Base-by-base conservation (phyloP, 2,329 filamentous ascomycete genomes). In the Nemania bipapillata region DNA sequence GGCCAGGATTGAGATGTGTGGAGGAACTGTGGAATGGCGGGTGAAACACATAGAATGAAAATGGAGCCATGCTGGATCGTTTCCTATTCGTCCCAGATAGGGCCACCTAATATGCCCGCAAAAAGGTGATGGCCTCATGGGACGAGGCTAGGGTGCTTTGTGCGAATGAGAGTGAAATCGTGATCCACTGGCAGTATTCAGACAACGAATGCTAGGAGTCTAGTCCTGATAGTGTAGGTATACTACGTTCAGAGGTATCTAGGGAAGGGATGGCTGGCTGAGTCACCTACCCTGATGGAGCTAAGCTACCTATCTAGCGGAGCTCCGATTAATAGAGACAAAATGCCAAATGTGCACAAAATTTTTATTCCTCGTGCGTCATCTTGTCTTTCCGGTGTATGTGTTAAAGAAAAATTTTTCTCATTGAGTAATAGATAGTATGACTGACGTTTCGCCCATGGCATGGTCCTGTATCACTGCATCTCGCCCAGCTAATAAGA, bases 201-300 rank as follows among this genome's bases (percentile, higher is more conserved):
- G 40, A 28, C 47, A 50, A n/a, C 22, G 24, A 50, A 50, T 50
- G 4, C n/a, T 6, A 15, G 7, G 45, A 24, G 45, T 22, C 22
- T 50, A 50, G 22, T 49, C 37, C n/a, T n/a, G n/a, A n/a, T 32
- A 32, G 42, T n/a, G n/a, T 26, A n/a, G n/a, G n/a, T n/a, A 50
- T 37, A 15, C 30, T 37, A 49, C 4, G 35, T 5, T 37, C 3
- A 17, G 40, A 12, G 40, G 5, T n/a, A 45, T n/a, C 17, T 24
- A 35, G 24, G 54, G 26, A 20, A 15, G 35, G 32, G 52, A 35
- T 63, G 56, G 56, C 37, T 63, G 65, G 68, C 71, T 76, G 73
- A 76, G 68, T 74, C 71, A 76, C 71, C 62, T 32, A 63, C 20
- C 47, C 35, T 32, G 54, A 69, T 73, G 74, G 72, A 71, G 65